A percentile compares a stretch with the other conserved stretches of the same genome.
These are phyloP conservation scores for Phytophthora ohioensis DNA, from an alignment of 352 stramenopile species.

Conservation along the genomic window DNA sequence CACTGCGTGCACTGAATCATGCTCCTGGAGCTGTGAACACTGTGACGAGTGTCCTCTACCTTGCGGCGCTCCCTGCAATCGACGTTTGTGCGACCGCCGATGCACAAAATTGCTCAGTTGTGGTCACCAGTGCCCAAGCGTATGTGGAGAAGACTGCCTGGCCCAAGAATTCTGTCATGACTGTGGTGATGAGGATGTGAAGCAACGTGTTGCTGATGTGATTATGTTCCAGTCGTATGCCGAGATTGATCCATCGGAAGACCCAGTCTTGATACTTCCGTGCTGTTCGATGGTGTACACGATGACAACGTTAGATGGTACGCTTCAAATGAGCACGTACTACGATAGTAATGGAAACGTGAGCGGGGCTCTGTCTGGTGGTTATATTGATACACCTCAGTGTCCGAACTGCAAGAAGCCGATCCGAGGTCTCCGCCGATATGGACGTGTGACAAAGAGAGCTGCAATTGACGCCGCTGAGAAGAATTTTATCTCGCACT, in stretches of 20 bases:
- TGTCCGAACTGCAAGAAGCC: slow-evolving; percentile 59
- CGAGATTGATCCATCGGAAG: slow-evolving; percentile 66
- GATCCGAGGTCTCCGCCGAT: slow-evolving; percentile 53
- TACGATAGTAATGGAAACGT: slow-evolving; percentile 42
- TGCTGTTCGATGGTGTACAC: slow-evolving; percentile 80
- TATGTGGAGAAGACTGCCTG: slow-evolving; percentile 83
- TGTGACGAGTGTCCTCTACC: slow-evolving; percentile 60
- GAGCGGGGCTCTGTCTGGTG: slow-evolving; percentile 30
- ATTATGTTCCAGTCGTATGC: slow-evolving; percentile 66
- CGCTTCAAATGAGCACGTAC: slow-evolving; percentile 46
- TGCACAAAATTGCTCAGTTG: slow-evolving; percentile 63
- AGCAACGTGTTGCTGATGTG: slow-evolving; percentile 65
- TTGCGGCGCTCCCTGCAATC: slow-evolving; percentile 62
- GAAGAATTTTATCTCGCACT: slow-evolving; percentile 56
- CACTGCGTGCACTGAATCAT: slow-evolving; percentile 75
- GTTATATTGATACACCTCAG: slow-evolving; percentile 41
- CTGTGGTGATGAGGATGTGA: slow-evolving; percentile 50
- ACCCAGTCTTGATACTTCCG: slow-evolving; percentile 72
- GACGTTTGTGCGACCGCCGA: slow-evolving; percentile 53
- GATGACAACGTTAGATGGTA: slow-evolving; percentile 77
- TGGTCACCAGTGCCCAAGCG: slow-evolving; percentile 76
- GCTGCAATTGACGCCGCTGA: slow-evolving; percentile 51
- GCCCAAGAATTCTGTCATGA: slow-evolving; percentile 60
- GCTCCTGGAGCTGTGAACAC: slow-evolving; percentile 78
- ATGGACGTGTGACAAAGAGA: slow-evolving; percentile 54